Evolutionary conservation across 2,329 filamentous ascomycete species (phyloP).

Genomic region (Sarocladium kiliense): DNA sequence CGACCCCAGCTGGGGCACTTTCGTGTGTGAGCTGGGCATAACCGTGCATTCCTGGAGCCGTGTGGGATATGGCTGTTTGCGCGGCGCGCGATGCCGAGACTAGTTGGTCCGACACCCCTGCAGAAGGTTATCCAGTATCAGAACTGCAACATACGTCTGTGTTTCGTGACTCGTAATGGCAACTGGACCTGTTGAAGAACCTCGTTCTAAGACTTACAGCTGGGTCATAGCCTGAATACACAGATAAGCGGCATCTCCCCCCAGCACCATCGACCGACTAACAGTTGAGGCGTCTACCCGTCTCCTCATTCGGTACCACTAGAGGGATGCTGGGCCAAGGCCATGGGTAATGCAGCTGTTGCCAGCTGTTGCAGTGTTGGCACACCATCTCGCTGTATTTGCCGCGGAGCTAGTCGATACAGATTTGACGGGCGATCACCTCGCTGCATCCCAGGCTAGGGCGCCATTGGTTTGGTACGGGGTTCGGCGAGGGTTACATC

Average conservation of each 20-base stretch:
- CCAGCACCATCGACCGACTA: too few species aligned
- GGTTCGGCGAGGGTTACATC: slow-evolving; percentile 6
- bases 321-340: not conserved
- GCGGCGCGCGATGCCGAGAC: slow-evolving; percentile 8
- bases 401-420: not conserved
- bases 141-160: too few species aligned
- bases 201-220: not conserved
- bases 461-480: slow-evolving; percentile 5
- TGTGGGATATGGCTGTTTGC: not conserved
- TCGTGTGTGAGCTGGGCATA: not conserved
- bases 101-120: slow-evolving; percentile 6
- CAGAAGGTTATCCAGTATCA: not conserved
- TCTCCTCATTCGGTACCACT: not conserved
- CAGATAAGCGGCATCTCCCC: not conserved
- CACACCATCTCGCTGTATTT: not conserved
- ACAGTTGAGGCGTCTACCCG: not conserved
- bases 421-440: slow-evolving; percentile 8
- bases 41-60: slow-evolving; percentile 1
- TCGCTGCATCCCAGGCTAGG: not conserved
- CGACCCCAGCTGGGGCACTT: too few species aligned
- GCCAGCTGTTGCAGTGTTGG: not conserved
- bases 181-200: too few species aligned
- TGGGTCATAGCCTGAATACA: too few species aligned
- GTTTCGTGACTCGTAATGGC: too few species aligned
- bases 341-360: not conserved